Base-by-base conservation (phyloP, 106 monocot genomes). In the Allium fistulosum region DNA sequence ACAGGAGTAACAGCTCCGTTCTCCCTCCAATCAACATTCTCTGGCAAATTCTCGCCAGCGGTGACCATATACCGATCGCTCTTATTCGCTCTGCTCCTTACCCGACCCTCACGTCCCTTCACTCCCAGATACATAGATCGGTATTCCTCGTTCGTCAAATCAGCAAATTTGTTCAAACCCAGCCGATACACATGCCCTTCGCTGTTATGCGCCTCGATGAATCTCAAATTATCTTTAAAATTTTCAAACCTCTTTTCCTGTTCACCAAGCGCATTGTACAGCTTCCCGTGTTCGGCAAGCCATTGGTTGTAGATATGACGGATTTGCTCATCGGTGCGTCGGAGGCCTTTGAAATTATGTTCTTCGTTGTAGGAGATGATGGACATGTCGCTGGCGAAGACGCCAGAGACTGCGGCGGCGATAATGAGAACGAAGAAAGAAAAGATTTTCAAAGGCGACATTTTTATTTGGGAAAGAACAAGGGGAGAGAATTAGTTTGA, bases 101-200 rank as follows among this genome's bases (percentile, higher is more conserved):
- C 15, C 17, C 26, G 18, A 48, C 48, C 46, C 14, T 63, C 15
- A 2, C 9, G 59, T 8, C 22, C 8, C 45, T 68, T 69, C 48
- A 53, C 11, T 14, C 96, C 91, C 3, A 92, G 75, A 70, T 71
- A 83, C 53, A 7, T 48, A 11, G 77, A 66, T 37, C 91, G 69
- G 74, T 72, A 96, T 84, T 96, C 96, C 69, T 88, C 88, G 66
- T 92, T 91, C 13, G 88, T 96, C 48, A 96, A 74, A 63, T 96
- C 96, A 10, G 96, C 96, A 78, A 96, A 96, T 9, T 81, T 81
- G 78, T 83, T 96, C 47, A 96, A 59, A 14, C 86, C 91, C 11
- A 96, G 67, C 22, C 73, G 55, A 72, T 76, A 96, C 9, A 79
- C 69, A 61, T 80, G 82, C 12, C 37, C 37, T 37, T 59, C 78